These are phyloP conservation scores for Ophiobolus disseminans DNA, from an alignment of 2,329 filamentous ascomycete genomes.

Conservation along the genomic window DNA sequence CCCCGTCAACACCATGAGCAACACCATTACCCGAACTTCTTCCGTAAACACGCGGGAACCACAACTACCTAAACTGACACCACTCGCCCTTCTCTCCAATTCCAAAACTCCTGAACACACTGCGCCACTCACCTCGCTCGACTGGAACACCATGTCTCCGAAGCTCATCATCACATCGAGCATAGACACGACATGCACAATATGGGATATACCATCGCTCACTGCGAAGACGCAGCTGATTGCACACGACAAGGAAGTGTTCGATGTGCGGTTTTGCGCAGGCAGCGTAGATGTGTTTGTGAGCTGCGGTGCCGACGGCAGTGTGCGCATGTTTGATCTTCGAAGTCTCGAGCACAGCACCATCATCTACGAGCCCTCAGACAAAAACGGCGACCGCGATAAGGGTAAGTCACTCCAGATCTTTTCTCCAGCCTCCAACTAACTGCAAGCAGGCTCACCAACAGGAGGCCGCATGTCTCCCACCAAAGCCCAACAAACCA, in stretches of 20 bases:
- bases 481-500: conserved; percentile 77
- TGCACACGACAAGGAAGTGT: conserved; percentile 98
- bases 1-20: conserved; percentile 64
- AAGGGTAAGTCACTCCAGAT: conserved; percentile 46
- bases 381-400: conserved; percentile 68
- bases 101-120: conserved; percentile 99
- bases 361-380: conserved; percentile 97
- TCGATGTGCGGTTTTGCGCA: conserved; percentile 96
- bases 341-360: conserved; percentile 96
- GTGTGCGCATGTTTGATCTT: conserved; percentile 97
- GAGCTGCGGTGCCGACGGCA: conserved; percentile 95
- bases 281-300: conserved; percentile 99
- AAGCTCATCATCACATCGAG: conserved; percentile 98
- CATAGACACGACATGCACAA: conserved; percentile 98
- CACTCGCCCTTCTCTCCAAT: conserved; percentile 90
- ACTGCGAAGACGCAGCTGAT: conserved; percentile 98
- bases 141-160: conserved; percentile 97
- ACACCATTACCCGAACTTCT: conserved; percentile 72
- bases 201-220: conserved; percentile 98
- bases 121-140: conserved; percentile 90
- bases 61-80: conserved; percentile 82
- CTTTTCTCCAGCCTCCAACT: conserved; percentile 4
- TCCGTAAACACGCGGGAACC: conserved; percentile 66
- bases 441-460: conserved; percentile 50
- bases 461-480: conserved; percentile 67